A percentile compares a stretch with the other conserved stretches of the same genome.
These are phyloP conservation scores for Dioszegia hungarica DNA, from an alignment of 768 basidiomycete genomes.

Conservation along the genomic window DNA sequence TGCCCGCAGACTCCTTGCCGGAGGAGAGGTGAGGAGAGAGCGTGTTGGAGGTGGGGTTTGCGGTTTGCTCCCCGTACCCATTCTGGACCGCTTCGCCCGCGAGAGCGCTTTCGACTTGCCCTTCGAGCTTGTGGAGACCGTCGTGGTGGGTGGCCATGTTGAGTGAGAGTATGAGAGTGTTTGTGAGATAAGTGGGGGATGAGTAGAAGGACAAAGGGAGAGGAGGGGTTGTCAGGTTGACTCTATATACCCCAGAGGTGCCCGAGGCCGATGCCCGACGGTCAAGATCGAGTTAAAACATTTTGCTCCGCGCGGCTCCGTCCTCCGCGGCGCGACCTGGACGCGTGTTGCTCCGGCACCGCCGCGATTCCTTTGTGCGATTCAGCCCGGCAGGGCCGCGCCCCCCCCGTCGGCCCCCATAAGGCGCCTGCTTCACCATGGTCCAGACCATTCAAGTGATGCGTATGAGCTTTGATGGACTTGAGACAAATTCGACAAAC, in stretches of 20 bases:
- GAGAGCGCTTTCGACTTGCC: conserved; percentile 1
- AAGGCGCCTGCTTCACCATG: too few species aligned
- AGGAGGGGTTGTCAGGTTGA: background rate
- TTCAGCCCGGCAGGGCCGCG: too few species aligned
- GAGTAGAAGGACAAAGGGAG: background rate
- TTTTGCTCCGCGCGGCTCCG: background rate
- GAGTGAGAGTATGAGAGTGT: too few species aligned
- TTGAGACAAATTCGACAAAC: too few species aligned
- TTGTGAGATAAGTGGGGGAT: background rate
- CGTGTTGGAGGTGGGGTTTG: background rate
- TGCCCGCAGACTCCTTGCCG: background rate
- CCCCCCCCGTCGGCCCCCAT: too few species aligned
- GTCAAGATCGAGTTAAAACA: too few species aligned
- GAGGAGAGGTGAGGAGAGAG: background rate
- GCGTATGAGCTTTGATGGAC: too few species aligned
- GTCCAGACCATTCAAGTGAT: too few species aligned
- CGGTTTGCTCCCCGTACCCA: background rate
- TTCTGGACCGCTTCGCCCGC: background rate
- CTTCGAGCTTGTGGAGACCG: conserved; percentile 2
- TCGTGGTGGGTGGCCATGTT: conserved; percentile 1
- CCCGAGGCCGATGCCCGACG: too few species aligned
- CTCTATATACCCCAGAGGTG: background rate
- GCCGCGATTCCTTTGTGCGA: too few species aligned
- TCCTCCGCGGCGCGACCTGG: background rate
- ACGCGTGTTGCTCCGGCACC: too few species aligned